Base-by-base conservation (phyloP, 768 basidiomycete genomes). In the Leccinellum rugosiceps region DNA sequence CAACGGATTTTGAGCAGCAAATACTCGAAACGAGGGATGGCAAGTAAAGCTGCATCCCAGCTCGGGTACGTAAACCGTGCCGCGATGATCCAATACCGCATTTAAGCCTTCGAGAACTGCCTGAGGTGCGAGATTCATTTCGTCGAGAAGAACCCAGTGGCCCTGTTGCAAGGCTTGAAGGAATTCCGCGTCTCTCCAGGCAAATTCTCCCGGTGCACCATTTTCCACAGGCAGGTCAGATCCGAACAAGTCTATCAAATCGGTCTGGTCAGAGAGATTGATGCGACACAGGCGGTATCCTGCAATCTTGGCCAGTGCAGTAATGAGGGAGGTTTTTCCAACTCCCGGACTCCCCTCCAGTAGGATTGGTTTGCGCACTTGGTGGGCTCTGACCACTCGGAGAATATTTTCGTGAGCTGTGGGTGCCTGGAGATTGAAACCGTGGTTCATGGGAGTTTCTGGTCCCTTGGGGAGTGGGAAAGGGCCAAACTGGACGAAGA, bases 121-220 rank as follows among this genome's bases (percentile, higher is more conserved):
- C 67, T 99, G 96, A 30, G 96, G 92, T 0, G 96, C 96, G 38
- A 99, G 80, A 68, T 99, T 99, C 97, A 99, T 98, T 71, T 99
- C 97, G 68, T 99, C 97, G 10, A 99, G 81, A 6, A 99, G 83
- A 6, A 98, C 96, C 97, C 97, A 99, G 58, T 92, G 86, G 1
- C 97, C 97, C n/a, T 90, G 82, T 68, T 97, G 94, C 74, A 99
- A 75, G 1, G 97, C 95, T 57, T 83, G 85, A 43, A 99, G 78
- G 70, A 99, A 99, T 56, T 96, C 94, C 0, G 96, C 97, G 61
- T 98, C 94, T 72, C 88, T 92, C 97, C 97, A 99, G 2, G 87
- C 87, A 68, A 99, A 99, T 68, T 97, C 92, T 44, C 95, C 96
- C 3, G 92, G 84, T 15, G 78, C 77, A 46, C 94, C 94, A 34